Percentiles rank a stretch among this genome's conserved stretches.
phyloP scores from a whole-genome alignment of 2,329 filamentous ascomycete species.

The Fusarium brevicatenulatum region DNA sequence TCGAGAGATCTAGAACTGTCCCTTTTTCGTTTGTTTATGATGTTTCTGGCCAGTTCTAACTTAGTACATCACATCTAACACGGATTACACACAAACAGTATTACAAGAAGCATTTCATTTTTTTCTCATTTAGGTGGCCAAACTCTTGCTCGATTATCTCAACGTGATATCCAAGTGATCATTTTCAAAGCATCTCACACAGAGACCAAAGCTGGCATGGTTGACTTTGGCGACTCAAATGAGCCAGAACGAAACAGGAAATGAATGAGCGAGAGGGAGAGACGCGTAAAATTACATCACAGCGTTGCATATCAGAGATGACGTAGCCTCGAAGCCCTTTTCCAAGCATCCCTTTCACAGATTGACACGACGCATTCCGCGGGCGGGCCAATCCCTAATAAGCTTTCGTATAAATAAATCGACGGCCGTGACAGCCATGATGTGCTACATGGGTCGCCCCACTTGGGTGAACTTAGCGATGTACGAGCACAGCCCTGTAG shows the following conservation, averaged over 20 bases:
- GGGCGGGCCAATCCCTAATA: not conserved
- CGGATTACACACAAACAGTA: fast-evolving
- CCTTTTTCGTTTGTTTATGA: fast-evolving
- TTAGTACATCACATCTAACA: fast-evolving
- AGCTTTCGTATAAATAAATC: not conserved
- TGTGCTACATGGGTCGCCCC: not conserved
- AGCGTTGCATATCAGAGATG: not conserved
- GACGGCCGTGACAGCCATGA: not conserved
- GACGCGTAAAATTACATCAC: not conserved
- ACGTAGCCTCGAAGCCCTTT: not conserved
- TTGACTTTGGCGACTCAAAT: fast-evolving
- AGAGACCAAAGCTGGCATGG: not conserved
- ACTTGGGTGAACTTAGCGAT: not conserved
- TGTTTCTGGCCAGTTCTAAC: not conserved
- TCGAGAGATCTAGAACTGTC: fast-evolving
- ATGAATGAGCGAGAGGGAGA: not conserved
- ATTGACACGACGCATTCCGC: not conserved
- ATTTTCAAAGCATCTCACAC: too few species aligned
- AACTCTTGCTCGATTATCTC: too few species aligned
- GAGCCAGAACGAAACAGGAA: not conserved
- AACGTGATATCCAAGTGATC: too few species aligned
- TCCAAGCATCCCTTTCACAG: not conserved
- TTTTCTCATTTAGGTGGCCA: fast-evolving
- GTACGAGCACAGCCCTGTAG: not conserved
- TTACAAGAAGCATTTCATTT: fast-evolving